A percentile compares a stretch with the other conserved stretches of the same genome.
Conservation (phyloP, 441 rosid species). For the Metrosideros polymorpha region DNA sequence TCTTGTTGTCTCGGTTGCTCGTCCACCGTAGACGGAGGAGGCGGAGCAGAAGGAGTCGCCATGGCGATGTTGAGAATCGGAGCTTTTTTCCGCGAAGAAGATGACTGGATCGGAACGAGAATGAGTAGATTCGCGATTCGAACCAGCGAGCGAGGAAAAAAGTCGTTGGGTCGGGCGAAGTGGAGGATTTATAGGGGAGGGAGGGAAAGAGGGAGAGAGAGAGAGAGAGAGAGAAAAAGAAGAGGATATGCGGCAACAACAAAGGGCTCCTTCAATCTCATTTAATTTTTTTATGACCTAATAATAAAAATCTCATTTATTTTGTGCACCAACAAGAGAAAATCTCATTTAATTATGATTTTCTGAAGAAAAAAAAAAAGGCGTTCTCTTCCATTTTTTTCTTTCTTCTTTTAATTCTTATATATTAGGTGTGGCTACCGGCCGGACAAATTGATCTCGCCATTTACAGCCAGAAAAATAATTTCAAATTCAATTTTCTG, state of each 20-base stretch:
- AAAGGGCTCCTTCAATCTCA: neutral
- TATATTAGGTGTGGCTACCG: rapidly evolving
- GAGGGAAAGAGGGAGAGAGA: neutral
- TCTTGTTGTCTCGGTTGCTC: neutral
- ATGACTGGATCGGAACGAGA: neutral
- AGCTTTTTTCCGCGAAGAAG: neutral
- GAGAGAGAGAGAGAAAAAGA: neutral
- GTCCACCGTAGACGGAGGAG: neutral
- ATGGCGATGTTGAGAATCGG: neutral
- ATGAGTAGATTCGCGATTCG: neutral
- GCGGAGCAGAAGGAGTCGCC: neutral
- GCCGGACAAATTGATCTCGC: rapidly evolving
- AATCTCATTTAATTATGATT: neutral
- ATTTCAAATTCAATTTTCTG: too few species aligned
- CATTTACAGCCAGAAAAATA: rapidly evolving
- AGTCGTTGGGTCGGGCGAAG: neutral
- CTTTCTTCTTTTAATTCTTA: neutral
- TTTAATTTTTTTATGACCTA: too few species aligned
- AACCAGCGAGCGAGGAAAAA: neutral
- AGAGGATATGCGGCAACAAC: neutral
- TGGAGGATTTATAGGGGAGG: neutral
- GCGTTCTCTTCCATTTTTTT: neutral
- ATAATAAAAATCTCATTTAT: neutral
- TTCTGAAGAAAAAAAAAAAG: neutral
- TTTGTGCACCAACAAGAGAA: neutral